Conservation (phyloP, 2,329 filamentous ascomycete genomes). For the Monilinia vaccinii-corymbosi region DNA sequence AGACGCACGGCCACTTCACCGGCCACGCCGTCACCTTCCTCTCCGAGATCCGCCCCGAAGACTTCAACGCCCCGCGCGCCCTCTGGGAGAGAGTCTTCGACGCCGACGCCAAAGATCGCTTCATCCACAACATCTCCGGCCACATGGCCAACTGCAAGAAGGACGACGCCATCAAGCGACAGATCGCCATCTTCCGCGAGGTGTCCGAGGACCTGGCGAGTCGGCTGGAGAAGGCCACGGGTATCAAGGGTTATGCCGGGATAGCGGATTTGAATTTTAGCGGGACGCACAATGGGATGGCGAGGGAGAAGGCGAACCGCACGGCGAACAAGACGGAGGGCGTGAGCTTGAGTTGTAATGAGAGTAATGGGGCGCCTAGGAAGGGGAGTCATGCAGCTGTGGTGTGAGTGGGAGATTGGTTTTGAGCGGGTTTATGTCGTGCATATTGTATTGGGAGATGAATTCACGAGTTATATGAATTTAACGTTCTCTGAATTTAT, state of each 20-base stretch:
- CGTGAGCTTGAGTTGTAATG: conserved; percentile 27
- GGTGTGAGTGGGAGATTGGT: too few relatives aligned
- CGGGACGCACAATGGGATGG: conserved; percentile 51
- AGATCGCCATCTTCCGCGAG: conserved; percentile 51
- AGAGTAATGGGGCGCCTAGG: conserved; percentile 41
- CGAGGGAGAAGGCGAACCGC: conserved; percentile 35
- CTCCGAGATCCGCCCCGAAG: conserved; percentile 31
- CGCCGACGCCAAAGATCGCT: conserved; percentile 48
- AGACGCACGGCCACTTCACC: conserved; percentile 40
- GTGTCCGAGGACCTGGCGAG: conserved; percentile 46
- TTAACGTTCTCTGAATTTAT: too few relatives aligned
- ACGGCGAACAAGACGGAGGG: conserved; percentile 42
- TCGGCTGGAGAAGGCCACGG: conserved; percentile 44
- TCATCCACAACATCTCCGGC: conserved; percentile 48
- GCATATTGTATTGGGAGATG: neutral
- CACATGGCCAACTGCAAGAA: conserved; percentile 46
- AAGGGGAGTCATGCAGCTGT: conserved; percentile 12
- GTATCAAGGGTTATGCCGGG: conserved; percentile 49
- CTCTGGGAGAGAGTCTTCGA: conserved; percentile 33
- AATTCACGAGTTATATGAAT: too few relatives aligned
- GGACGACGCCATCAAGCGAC: conserved; percentile 44
- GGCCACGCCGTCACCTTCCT: conserved; percentile 39
- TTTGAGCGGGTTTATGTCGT: neutral
- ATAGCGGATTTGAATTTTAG: conserved; percentile 48
- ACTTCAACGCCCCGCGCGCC: conserved; percentile 29